Base-by-base conservation (phyloP, 1,284 basidiomycete genomes). In the Puccinia hordei region DNA sequence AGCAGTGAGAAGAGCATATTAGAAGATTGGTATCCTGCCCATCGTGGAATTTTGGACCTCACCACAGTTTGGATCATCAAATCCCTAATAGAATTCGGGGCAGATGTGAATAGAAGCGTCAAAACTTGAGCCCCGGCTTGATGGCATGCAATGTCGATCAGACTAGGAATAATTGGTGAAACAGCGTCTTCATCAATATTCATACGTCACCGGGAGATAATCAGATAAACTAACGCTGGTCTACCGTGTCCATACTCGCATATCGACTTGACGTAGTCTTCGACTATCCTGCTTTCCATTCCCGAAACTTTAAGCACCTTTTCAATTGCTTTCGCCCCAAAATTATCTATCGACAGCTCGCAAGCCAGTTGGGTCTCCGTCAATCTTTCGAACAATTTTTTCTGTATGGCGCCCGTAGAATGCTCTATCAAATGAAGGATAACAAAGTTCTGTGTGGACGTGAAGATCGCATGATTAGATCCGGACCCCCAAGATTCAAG, bases 11-110 rank as follows among this genome's bases (percentile, higher is more conserved):
- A 41, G 35, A 19, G 17, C 12, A 35, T 49, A n/a, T n/a, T n/a
- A n/a, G n/a, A n/a, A n/a, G n/a, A n/a, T n/a, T n/a, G n/a, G n/a
- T n/a, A n/a, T n/a, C n/a, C n/a, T n/a, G n/a, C n/a, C n/a, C n/a
- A 44, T 5, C 13, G 19, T n/a, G 15, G 15, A 44, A 10, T 33
- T 19, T 77, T 10, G n/a, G 19, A 33, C 12, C 79, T 66, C 55
- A 81, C 79, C 61, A 81, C 79, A 69, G 79, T 81, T 53, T 81
- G 79, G 57, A 81, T 81, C 79, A 81, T 81, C 19, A 81, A 63
- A 61, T 81, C 79, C 19, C 79, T 44, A 13, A 81, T 81, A n/a
- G 79, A 63, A 68, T 68, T 73, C 24, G 79, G 79, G 13, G 79
- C 79, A 33, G 79, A 81, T 5, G 79, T 81, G 30, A 81, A 81